Conservation (phyloP, 345 rosid genomes). For the Camelina sativa region DNA sequence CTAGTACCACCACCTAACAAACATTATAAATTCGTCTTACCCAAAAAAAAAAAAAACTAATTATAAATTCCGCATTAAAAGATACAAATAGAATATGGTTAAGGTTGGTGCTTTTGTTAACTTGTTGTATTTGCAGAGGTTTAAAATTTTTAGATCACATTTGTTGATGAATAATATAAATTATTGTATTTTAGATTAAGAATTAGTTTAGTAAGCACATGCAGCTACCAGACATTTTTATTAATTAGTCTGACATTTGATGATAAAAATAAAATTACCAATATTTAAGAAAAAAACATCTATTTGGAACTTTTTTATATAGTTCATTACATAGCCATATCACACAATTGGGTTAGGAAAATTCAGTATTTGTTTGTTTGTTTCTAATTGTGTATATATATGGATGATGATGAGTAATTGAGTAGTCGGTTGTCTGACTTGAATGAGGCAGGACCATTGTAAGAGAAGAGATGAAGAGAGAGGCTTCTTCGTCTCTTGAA, state of each 20-base stretch:
- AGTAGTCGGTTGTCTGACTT: constrained; percentile 39
- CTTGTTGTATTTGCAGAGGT: too few species aligned
- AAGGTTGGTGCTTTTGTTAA: not conserved
- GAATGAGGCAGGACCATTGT: constrained; percentile 40
- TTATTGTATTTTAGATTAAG: not conserved
- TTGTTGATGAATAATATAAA: not conserved
- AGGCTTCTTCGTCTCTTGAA: constrained; percentile 13
- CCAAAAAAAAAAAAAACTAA: too few species aligned
- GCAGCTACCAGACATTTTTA: not conserved
- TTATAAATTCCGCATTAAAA: not conserved
- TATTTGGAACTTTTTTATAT: not conserved
- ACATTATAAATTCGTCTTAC: not conserved
- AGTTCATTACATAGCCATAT: not conserved
- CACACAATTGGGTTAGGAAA: not conserved
- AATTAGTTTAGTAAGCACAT: constrained; percentile 6
- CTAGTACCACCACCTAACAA: not conserved
- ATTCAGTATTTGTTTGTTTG: too few species aligned
- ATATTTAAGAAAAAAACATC: not conserved
- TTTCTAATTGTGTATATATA: too few species aligned
- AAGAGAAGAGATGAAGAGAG: constrained; percentile 29
- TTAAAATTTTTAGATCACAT: not conserved
- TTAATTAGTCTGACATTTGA: constrained; percentile 5
- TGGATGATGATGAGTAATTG: not conserved
- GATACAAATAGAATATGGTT: too few species aligned
- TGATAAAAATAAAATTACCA: not conserved